Base-by-base conservation (phyloP, 805 yeast genomes). In the Yarrowia yakushimensis region DNA sequence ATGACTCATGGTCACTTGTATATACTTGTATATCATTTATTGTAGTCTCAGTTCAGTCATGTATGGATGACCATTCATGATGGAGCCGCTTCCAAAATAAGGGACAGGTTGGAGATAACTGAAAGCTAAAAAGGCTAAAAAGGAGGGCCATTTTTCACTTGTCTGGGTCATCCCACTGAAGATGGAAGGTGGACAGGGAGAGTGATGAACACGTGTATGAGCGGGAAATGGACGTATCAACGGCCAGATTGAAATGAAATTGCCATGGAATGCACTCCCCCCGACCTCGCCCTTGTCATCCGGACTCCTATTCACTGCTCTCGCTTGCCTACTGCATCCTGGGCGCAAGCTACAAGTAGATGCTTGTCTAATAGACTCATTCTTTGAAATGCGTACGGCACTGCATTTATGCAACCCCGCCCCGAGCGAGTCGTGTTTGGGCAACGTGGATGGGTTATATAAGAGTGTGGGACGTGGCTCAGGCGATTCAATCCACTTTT, bases 331-430 rank as follows among this genome's bases (percentile, higher is more conserved):
- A 25, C 52, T 45, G 52, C 52, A 18, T 45, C 25, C 9, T 18
- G 30, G 36, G 36, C 18, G 52, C 52, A 36, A 18, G 23, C 22
- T 27, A 28, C n/a, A n/a, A n/a, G n/a, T n/a, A n/a, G n/a, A 36
- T 45, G 52, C 52, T 34, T 45, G 52, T 28, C n/a, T 48, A 46
- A 31, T 46, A 48, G 55, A 48, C 55, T 31, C 55, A 48, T 52
- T 52, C 41, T 52, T 52, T 36, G 25, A 25, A 25, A 34, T 34
- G 36, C 43, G 59, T 33, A 52, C 59, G 59, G 59, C 59, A 52
- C 59, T 52, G 59, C 59, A 52, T 52, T 52, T 36, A 52, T 52
- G 59, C 59, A 52, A 43, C 59, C 59, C 59, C 59, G 23, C 59
- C 31, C 23, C 25, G 55, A 45, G 52, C 45, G 30, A n/a, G 18